A percentile compares a stretch with the other conserved stretches of the same genome.
Evolutionary conservation across 208 protist genomes (phyloP).

Genomic region (Trypanosoma grayi): DNA sequence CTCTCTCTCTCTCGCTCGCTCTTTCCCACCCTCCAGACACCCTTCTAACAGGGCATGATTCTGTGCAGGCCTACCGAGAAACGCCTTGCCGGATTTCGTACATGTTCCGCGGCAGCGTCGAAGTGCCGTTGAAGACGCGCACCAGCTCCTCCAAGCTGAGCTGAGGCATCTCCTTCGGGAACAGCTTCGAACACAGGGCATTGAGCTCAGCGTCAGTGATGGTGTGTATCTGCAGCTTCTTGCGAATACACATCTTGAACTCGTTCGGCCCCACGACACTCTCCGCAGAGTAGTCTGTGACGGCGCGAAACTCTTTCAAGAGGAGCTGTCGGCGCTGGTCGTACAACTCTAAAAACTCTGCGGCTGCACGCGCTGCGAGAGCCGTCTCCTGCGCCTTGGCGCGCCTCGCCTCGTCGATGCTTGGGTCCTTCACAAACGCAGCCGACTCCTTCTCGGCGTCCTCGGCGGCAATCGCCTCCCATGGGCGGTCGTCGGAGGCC

Average conservation of each 20-base stretch:
- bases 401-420: constrained; percentile 52
- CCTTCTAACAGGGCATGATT: no score
- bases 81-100: constrained; percentile 53
- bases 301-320: constrained; percentile 86
- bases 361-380: constrained; percentile 48
- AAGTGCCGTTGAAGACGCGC: constrained; percentile 86
- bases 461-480: constrained; percentile 75
- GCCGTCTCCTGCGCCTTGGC: constrained; percentile 29
- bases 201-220: constrained; percentile 73
- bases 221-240: constrained; percentile 58
- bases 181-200: constrained; percentile 73
- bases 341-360: constrained; percentile 75
- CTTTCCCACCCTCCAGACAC: no score
- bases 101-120: constrained; percentile 70
- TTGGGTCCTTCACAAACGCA: constrained; percentile 61
- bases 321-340: constrained; percentile 84
- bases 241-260: constrained; percentile 79
- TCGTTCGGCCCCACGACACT: constrained; percentile 82
- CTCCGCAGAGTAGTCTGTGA: constrained; percentile 85
- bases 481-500: constrained; percentile 61
- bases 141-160: constrained; percentile 83
- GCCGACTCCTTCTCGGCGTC: constrained; percentile 50
- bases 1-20: no score
- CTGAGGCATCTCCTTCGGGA: constrained; percentile 49
- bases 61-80: constrained; percentile 43